Base-by-base conservation (phyloP, 257 asterid species). In the Vinca minor region DNA sequence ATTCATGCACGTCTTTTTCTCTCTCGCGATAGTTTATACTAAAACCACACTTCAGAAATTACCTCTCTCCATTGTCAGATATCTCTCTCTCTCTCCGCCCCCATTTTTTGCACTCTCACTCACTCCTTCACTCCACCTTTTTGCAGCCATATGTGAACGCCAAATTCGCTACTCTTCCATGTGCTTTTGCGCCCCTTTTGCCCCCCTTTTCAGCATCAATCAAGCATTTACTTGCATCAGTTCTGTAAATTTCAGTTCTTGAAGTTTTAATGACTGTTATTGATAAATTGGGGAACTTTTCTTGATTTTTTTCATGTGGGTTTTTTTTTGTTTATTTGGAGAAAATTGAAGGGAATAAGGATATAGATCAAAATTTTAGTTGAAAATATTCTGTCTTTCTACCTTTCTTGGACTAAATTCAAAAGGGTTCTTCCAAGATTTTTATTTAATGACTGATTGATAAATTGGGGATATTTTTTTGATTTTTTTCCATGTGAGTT, bases 121-220 rank as follows among this genome's bases (percentile, higher is more conserved):
- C 20, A 2, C 59, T 66, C 66, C 47, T 47, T 47, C 65, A 68
- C n/a, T n/a, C n/a, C n/a, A 77, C 67, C 69, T 52, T 81, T 77
- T 74, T 83, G n/a, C 80, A 79, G 78, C 28, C 50, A n/a, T 65
- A 39, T 59, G 72, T 64, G 72, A 62, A 83, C 89, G 84, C 59
- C 67, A 82, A 82, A 74, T 78, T 80, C 83, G n/a, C n/a, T n/a
- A n/a, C n/a, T n/a, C n/a, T n/a, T n/a, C n/a, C n/a, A n/a, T n/a
- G 83, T 82, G 96, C 74, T n/a, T n/a, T n/a, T n/a, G n/a, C n/a
- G n/a, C n/a, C n/a, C n/a, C 72, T 2, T 36, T 58, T 62, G 41
- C 45, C 67, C 8, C 4, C 4, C 38, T 34, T 7, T 42, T 28
- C n/a, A n/a, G n/a, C n/a, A n/a, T 59, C 72, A 45, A 35, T n/a